These are phyloP conservation scores for Moesziomyces sp. DNA, from an alignment of 1,284 basidiomycete genomes.

Conservation along the genomic window DNA sequence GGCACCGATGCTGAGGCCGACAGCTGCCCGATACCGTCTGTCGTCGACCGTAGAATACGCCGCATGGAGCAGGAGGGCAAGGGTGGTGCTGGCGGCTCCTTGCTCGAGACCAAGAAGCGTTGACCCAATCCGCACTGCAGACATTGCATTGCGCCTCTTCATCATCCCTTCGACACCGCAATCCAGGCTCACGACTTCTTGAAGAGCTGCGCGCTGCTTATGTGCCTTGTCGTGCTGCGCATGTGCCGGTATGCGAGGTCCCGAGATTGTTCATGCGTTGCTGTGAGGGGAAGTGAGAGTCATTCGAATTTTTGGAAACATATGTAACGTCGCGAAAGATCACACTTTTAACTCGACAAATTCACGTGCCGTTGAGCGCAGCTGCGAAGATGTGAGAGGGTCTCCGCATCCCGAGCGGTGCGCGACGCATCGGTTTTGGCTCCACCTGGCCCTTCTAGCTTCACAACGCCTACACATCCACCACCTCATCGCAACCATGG, in stretches of 20 bases:
- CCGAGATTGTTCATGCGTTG: too few species aligned
- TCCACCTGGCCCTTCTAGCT: not conserved
- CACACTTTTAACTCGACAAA: not conserved
- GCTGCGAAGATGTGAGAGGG: not conserved
- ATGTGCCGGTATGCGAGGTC: too few species aligned
- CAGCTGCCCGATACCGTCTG: conserved; percentile 58
- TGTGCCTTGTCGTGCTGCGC: too few species aligned
- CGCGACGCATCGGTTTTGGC: conserved; percentile 1
- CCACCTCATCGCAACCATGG: conserved; percentile 12
- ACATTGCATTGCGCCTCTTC: not conserved
- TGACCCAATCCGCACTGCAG: not conserved
- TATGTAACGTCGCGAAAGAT: conserved; percentile 2
- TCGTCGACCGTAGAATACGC: conserved; percentile 49
- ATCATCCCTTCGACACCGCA: not conserved
- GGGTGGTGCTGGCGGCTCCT: conserved; percentile 33
- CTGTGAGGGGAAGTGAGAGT: not conserved
- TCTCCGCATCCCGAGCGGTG: not conserved
- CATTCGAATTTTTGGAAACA: not conserved
- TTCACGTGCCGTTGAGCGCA: conserved; percentile 27
- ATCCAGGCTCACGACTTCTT: too few species aligned
- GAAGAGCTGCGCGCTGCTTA: too few species aligned
- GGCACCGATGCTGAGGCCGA: conserved; percentile 53
- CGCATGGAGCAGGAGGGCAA: conserved; percentile 51
- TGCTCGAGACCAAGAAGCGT: conserved; percentile 33
- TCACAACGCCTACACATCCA: not conserved